Base-by-base conservation (phyloP, 352 stramenopile species). In the Phytophthora pistaciae region DNA sequence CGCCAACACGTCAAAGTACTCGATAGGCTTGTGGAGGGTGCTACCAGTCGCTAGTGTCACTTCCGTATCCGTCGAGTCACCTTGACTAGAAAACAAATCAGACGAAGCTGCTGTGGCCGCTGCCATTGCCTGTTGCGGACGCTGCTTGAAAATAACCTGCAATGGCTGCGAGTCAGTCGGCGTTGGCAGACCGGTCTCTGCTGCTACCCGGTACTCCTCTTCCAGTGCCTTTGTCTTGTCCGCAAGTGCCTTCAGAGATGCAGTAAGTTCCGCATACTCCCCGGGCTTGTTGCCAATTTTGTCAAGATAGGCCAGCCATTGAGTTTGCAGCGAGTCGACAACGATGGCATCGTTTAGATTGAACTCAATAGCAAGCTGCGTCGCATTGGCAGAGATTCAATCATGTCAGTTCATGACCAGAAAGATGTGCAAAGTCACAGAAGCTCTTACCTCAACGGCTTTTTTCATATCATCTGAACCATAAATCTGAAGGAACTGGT, bases 61-160 rank as follows among this genome's bases (percentile, higher is more conserved):
- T 27, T 78, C 75, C 14, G 75, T 86, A 21, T 85, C 68, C 27
- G 49, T 50, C 6, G 56, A 65, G 56, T 77, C 69, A n/a, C 38
- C 57, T 18, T 67, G 55, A 31, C 42, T 57, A 13, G 67, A 46
- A 75, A 80, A 80, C 44, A 83, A 40, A 40, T 81, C 72, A 33
- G 60, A 63, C 33, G 70, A 71, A n/a, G 62, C n/a, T 7, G 66
- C 79, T 49, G 59, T 64, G 23, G 40, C 50, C 11, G 56, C 61
- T 27, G 70, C 56, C 10, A 70, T 65, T 66, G 66, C 55, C 56
- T 86, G 72, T 48, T 94, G 87, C 23, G 87, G 86, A 27, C 90
- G 85, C 54, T 95, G 90, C 66, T 95, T 95, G 68, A 94, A 96
- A 25, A 96, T 92, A 57, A 96, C 67, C 72, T 96, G 90, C 31